A percentile compares a stretch with the other conserved stretches of the same genome.
These are phyloP conservation scores for Boletus subcaerulescens DNA, from an alignment of 768 basidiomycete genomes.

Conservation along the genomic window DNA sequence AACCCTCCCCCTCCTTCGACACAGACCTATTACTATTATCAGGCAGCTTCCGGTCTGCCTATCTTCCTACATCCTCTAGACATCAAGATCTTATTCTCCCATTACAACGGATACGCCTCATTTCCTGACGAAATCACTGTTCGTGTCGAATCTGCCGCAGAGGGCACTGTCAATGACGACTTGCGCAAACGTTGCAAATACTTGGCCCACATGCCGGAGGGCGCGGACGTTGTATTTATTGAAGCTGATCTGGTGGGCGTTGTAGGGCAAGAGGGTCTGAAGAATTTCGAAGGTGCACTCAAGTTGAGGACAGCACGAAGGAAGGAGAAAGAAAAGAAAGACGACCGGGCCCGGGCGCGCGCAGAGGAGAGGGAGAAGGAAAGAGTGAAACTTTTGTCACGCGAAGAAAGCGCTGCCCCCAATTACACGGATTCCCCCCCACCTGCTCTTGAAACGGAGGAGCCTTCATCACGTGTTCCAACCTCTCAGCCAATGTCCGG, in stretches of 20 bases:
- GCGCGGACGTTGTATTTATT: conserved; percentile 90
- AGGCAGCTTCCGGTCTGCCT: conserved; percentile 86
- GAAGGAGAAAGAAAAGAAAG: conserved; percentile 80
- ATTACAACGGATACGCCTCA: conserved; percentile 74
- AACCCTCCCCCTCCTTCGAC: conserved; percentile 86
- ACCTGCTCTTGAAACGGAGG: conserved; percentile 15
- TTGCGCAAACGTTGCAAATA: conserved; percentile 95
- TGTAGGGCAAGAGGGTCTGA: conserved; percentile 72
- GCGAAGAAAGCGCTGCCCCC: conserved; percentile 10
- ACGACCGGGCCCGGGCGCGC: conserved; percentile 76
- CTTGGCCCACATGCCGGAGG: conserved; percentile 86
- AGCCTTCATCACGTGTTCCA: conserved; percentile 2
- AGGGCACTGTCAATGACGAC: conserved; percentile 88
- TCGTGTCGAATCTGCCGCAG: conserved; percentile 71
- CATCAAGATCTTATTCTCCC: conserved; percentile 85
- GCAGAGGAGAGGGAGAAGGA: conserved; percentile 79
- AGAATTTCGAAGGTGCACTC: conserved; percentile 80
- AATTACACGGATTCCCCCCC: conserved; percentile 5
- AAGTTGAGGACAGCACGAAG: conserved; percentile 70
- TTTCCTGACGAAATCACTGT: conserved; percentile 84
- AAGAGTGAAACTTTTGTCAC: conserved; percentile 35
- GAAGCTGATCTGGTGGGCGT: conserved; percentile 82
- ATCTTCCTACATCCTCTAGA: conserved; percentile 95
- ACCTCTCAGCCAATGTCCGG: conserved; percentile 37
- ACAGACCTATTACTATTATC: conserved; percentile 94